Evolutionary conservation across 2,329 filamentous ascomycete species (phyloP).

Genomic region (Pleoardoris graminearum): DNA sequence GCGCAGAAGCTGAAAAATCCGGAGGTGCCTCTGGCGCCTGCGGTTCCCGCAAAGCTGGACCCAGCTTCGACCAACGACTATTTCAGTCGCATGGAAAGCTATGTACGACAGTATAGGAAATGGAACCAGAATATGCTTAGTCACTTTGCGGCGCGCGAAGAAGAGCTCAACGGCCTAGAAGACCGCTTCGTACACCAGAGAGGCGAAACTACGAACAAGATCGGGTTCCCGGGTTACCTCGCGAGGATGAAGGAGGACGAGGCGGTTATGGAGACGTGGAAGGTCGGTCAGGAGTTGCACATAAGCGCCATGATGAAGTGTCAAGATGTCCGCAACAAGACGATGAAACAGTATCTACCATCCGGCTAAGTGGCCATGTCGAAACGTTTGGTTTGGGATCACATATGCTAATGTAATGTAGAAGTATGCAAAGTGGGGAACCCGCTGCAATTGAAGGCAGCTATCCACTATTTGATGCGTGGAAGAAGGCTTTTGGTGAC

Average conservation of each 20-base stretch:
- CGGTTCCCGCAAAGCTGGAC: slow-evolving; percentile 48
- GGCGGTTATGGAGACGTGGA: slow-evolving; percentile 64
- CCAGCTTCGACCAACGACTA: slow-evolving; percentile 56
- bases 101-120: slow-evolving; percentile 59
- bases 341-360: slow-evolving; percentile 23
- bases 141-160: slow-evolving; percentile 59
- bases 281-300: slow-evolving; percentile 62
- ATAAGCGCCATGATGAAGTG: slow-evolving; percentile 55
- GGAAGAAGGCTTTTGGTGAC: background rate
- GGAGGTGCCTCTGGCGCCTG: slow-evolving; percentile 56
- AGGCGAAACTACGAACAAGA: slow-evolving; percentile 54
- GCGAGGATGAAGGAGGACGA: slow-evolving; percentile 67
- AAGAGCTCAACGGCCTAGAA: slow-evolving; percentile 49
- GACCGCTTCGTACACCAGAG: slow-evolving; percentile 55
- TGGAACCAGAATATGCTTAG: slow-evolving; percentile 60
- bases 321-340: slow-evolving; percentile 36
- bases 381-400: background rate
- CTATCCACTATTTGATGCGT: background rate
- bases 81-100: slow-evolving; percentile 56
- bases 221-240: slow-evolving; percentile 62
- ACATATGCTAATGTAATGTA: background rate
- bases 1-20: slow-evolving; percentile 53
- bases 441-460: background rate
- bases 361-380: slow-evolving; percentile 3
- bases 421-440: background rate